Evolutionary conservation across 768 basidiomycete genomes (phyloP), one percentile per base, ranked within the genome.

Genomic region (Lentinula detonsa): DNA sequence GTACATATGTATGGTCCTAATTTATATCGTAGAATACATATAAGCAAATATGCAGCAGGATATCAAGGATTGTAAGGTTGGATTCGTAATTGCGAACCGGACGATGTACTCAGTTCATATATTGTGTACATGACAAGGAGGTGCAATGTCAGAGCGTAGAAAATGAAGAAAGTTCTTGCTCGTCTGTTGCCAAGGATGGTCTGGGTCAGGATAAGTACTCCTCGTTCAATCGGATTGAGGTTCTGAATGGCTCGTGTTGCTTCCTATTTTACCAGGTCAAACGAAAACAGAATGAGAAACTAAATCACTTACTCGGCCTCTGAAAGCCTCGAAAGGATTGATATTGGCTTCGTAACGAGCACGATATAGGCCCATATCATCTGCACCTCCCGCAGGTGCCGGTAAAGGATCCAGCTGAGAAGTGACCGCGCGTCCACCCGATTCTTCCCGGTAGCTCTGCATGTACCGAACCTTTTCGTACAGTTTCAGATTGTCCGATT

Each of bases 381-480:
- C 90, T 64, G 70, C 66, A 42, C 72, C 74, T 28, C 76, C 75
- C 31, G 76, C 68, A 57, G 71, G 78, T 46, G 69, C 71, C 28
- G 90, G 88, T 1, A 90, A 73, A 11, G 87, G 89, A 67, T 86
- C 86, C 55, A 89, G 79, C 65, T 90, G 88, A 23, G 85, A 83
- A 16, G 77, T 76, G 13, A 83, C 80, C 15, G 80, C 80, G 43
- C 84, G 78, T 34, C 75, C 75, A 10, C 76, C 78, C 33, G 81
- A 75, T 40, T 92, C 90, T 69, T 94, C 91, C 16, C 91, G 84
- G 68, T 98, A 99, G 63, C 90, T 93, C 72, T 98, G 95, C 88
- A 98, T 97, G 71, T 98, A 98, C 63, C 95, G 87, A 56, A 98
- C 95, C 77, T 98, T 99, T 74, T 98, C 97, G 73, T 98, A 98